A percentile compares a stretch with the other conserved stretches of the same genome.
Evolutionary conservation across 2,329 filamentous ascomycete species (phyloP).

Genomic region (Exophiala mesophila): DNA sequence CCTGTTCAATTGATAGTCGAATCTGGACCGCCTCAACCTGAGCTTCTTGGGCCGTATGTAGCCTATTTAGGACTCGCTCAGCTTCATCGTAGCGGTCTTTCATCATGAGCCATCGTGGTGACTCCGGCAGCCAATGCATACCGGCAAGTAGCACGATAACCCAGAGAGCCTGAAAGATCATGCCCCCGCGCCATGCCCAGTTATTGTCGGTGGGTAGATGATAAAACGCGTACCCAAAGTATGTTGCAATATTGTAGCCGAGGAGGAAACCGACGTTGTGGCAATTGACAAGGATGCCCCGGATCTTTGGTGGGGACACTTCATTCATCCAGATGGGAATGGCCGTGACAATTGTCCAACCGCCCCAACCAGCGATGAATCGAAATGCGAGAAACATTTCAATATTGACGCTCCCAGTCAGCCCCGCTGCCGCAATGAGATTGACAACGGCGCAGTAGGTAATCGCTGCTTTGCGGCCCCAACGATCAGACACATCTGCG

Average conservation of each 20-base stretch:
- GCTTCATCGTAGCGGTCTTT: constrained; percentile 52
- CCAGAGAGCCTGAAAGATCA: constrained; percentile 12
- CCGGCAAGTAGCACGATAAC: constrained; percentile 6
- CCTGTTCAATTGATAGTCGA: constrained; percentile 2
- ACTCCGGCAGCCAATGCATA: constrained; percentile 51
- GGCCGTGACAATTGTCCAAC: constrained; percentile 25
- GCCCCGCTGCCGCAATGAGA: constrained; percentile 33
- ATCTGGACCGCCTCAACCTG: constrained; percentile 9
- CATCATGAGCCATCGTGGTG: constrained; percentile 54
- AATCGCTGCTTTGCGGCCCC: constrained; percentile 35
- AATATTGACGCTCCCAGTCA: constrained; percentile 29
- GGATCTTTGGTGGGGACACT: constrained; percentile 5
- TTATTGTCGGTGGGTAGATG: constrained; percentile 14
- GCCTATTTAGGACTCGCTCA: constrained; percentile 29
- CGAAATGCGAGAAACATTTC: constrained; percentile 32
- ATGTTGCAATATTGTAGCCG: constrained; percentile 15
- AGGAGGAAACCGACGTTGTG: constrained; percentile 16
- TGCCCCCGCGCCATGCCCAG: constrained; percentile 11
- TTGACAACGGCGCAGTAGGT: constrained; percentile 13
- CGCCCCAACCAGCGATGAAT: constrained; percentile 35
- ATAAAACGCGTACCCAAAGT: constrained; percentile 15
- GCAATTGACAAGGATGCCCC: constrained; percentile 14
- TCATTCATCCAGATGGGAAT: constrained; percentile 20
- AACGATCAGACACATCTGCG: constrained; percentile 18
- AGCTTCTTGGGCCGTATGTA: constrained; percentile 10